Conservation (phyloP, 768 basidiomycete genomes). For the Leccinum barrowsii region DNA sequence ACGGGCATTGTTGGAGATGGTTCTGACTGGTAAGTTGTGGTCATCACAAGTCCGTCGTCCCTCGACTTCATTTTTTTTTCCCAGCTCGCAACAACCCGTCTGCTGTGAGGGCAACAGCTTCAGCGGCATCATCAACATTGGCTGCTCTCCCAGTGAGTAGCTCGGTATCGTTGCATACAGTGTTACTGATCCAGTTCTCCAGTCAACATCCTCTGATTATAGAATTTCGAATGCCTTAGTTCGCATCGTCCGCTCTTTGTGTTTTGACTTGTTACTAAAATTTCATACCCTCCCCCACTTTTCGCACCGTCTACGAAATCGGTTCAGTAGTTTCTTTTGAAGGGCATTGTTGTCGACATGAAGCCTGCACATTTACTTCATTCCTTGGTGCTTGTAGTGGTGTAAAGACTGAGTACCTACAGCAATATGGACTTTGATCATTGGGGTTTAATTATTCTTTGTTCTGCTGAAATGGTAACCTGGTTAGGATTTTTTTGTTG, state of each 20-base stretch:
- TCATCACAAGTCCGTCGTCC: too few relatives aligned
- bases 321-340: background rate
- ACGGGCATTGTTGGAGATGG: constrained; percentile 22
- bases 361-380: background rate
- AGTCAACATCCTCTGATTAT: constrained; percentile 25
- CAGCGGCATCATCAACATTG: constrained; percentile 36
- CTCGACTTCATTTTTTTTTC: constrained; percentile 2
- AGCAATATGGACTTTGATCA: background rate
- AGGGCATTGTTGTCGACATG: background rate
- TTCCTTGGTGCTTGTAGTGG: background rate
- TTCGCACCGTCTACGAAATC: background rate
- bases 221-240: background rate
- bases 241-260: constrained; percentile 18
- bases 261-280: constrained; percentile 4
- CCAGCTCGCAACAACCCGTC: constrained; percentile 34
- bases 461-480: background rate
- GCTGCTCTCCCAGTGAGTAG: constrained; percentile 37
- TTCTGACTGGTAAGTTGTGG: constrained; percentile 15
- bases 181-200: background rate
- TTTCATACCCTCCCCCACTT: constrained; percentile 12
- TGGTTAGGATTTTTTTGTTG: background rate
- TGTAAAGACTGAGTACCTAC: background rate
- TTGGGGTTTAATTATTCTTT: background rate
- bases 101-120: constrained; percentile 38
- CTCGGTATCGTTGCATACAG: accelerated